Evolutionary conservation across 306 rosid species (phyloP), one percentile per base, ranked within the genome.

Genomic region (Citrullus amarus): DNA sequence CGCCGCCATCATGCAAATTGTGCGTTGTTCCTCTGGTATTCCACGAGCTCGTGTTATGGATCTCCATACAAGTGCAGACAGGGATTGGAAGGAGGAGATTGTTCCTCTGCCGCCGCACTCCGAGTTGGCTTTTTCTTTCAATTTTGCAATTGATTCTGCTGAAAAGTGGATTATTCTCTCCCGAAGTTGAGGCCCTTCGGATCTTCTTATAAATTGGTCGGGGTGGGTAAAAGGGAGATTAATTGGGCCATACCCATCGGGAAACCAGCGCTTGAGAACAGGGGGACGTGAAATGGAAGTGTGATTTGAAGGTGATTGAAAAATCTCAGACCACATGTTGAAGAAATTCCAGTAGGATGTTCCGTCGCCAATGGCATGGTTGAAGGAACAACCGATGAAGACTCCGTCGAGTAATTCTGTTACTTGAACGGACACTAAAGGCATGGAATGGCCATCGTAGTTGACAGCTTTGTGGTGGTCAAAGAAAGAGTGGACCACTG

Each of bases 331-430:
- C 36, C 36, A 32, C 36, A 32, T 32, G 36, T 87, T 91, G 28
- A 86, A 85, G 87, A 91, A 89, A 60, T 78, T 78, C 98, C 92
- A 93, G 58, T 50, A 48, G 16, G 59, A 28, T 11, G 59, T 61
- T 61, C 93, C 96, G 62, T 93, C 91, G 3, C 7, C 91, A 4
- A 89, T 6, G 8, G 3, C 0, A 32, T 91, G 96, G 70, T 87
- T 88, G 78, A 89, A 65, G 56, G 94, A 91, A 55, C 88, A 86
- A 1, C 93, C 96, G 0, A 93, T 78, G 88, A 89, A 89, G 67
- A 91, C 73, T 8, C 93, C 96, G 51, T 91, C 95, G 0, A 76
- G 2, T 2, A 91, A 44, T 20, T 93, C 91, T 0, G 93, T 89
- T 32, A 91, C 88, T 58, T 93, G 86, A 58, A 87, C 44, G 5